Evolutionary conservation across 179 eudicot genomes (phyloP).

Genomic region (Pouteria campechiana): DNA sequence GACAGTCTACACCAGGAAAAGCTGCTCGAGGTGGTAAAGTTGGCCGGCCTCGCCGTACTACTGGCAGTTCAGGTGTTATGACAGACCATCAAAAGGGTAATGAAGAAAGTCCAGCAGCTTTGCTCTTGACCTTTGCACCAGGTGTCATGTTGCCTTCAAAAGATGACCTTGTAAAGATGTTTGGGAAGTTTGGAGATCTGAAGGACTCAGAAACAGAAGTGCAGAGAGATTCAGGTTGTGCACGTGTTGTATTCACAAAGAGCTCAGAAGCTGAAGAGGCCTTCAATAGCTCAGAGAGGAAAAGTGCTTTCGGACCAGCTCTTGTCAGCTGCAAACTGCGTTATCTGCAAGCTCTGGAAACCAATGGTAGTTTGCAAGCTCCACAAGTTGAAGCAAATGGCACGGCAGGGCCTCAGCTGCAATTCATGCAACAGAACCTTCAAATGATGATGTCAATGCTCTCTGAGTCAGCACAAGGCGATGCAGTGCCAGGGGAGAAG

Average conservation of each 20-base stretch:
- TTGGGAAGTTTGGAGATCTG: conserved; percentile 46
- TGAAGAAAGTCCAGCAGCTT: conserved; percentile 23
- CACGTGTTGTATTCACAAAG: conserved; percentile 44
- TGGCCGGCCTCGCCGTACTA: neutral
- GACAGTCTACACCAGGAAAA: conserved; percentile 1
- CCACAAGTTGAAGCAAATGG: conserved; percentile 17
- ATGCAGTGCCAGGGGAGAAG: conserved; percentile 57
- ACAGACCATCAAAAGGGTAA: no score
- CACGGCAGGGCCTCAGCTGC: conserved; percentile 51
- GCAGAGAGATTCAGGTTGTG: conserved; percentile 22
- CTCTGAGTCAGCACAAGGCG: no score
- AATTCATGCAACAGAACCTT: conserved; percentile 43
- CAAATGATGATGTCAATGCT: conserved; percentile 71
- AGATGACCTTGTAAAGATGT: conserved; percentile 31
- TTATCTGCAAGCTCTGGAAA: conserved; percentile 4
- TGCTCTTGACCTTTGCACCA: conserved; percentile 48
- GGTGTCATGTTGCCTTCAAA: conserved; percentile 46
- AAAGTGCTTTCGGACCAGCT: conserved; percentile 48
- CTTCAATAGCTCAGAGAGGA: conserved; percentile 43
- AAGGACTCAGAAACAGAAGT: conserved; percentile 52
- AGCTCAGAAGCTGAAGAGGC: conserved; percentile 47
- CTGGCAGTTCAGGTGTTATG: conserved; percentile 10
- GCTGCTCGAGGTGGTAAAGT: conserved; percentile 7
- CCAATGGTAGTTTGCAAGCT: conserved; percentile 7
- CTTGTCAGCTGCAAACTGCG: conserved; percentile 11